phyloP scores from a whole-genome alignment of 2,329 filamentous ascomycete genomes.

The Phialophora expanda region DNA sequence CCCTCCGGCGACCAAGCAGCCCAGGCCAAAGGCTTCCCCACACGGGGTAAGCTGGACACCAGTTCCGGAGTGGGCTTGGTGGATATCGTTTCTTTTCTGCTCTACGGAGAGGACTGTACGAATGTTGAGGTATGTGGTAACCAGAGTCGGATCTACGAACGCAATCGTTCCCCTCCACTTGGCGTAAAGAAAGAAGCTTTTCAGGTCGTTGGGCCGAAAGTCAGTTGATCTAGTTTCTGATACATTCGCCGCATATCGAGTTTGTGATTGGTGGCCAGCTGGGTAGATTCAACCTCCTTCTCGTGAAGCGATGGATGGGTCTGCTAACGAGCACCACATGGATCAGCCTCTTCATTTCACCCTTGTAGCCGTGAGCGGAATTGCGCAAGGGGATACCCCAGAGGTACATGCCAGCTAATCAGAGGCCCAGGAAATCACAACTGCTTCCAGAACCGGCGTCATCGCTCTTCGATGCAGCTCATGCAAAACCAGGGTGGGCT shows the following conservation, averaged over 20 bases:
- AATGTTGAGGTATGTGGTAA: conserved; percentile 47
- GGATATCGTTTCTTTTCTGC: conserved; percentile 76
- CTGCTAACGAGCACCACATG: conserved; percentile 36
- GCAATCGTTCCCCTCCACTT: conserved; percentile 36
- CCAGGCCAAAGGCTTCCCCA: conserved; percentile 76
- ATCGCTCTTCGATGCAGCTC: conserved; percentile 46
- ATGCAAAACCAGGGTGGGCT: conserved; percentile 47
- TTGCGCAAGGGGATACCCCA: conserved; percentile 44
- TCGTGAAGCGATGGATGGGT: conserved; percentile 42
- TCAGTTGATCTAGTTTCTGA: conserved; percentile 59
- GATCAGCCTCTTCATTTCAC: conserved; percentile 34
- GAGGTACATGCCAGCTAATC: conserved; percentile 45
- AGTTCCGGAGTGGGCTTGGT: conserved; percentile 73
- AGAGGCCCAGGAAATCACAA: conserved; percentile 15
- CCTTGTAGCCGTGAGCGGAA: conserved; percentile 36
- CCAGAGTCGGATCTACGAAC: neutral
- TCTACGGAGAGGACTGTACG: conserved; percentile 70
- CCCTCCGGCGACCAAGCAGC: conserved; percentile 56
- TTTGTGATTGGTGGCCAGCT: conserved; percentile 21
- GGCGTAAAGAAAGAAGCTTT: conserved; percentile 63
- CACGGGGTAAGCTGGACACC: conserved; percentile 73
- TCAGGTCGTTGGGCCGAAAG: conserved; percentile 42
- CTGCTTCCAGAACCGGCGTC: conserved; percentile 30
- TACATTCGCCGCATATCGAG: conserved; percentile 64
- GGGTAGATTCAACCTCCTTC: conserved; percentile 34